Conservation (phyloP, 176 grass and related monocot species). For the Aegilops speltoides region DNA sequence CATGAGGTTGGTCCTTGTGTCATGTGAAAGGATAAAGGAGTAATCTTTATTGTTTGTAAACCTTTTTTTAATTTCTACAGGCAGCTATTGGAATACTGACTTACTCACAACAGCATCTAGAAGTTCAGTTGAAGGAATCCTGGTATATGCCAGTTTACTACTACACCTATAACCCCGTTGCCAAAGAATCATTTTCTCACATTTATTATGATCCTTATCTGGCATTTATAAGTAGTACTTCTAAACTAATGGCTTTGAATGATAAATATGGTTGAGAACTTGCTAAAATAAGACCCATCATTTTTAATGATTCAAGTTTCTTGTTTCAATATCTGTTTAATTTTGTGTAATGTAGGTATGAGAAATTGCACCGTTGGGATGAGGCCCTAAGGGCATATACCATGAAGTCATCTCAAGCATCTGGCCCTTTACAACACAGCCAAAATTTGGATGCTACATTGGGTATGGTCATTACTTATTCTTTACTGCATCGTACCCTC, state of each 20-base stretch:
- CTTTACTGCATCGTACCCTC: background rate
- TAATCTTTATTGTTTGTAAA: constrained; percentile 1
- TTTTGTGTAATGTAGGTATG: constrained; percentile 64
- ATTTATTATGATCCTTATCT: constrained; percentile 3
- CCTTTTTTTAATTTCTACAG: constrained; percentile 44
- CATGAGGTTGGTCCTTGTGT: constrained; percentile 78
- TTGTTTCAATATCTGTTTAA: constrained; percentile 23
- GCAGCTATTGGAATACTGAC: constrained; percentile 97
- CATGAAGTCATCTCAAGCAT: constrained; percentile 76
- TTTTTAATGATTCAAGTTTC: background rate
- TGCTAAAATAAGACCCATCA: background rate
- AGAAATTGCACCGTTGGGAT: constrained; percentile 97
- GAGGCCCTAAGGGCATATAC: constrained; percentile 94
- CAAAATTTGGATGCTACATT: constrained; percentile 84
- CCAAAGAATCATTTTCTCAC: background rate
- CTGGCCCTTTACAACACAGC: constrained; percentile 53
- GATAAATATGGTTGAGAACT: background rate
- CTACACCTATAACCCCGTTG: constrained; percentile 12
- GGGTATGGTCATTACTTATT: constrained; percentile 38
- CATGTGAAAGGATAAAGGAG: constrained; percentile 14
- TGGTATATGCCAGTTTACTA: constrained; percentile 58
- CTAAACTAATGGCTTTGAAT: constrained; percentile 1
- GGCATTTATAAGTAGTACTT: background rate
- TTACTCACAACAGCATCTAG: constrained; percentile 85
- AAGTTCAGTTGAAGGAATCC: constrained; percentile 98